Percentiles rank a stretch among this genome's conserved stretches.
phyloP scores from a whole-genome alignment of 257 asterid genomes.

The Mitragyna speciosa region DNA sequence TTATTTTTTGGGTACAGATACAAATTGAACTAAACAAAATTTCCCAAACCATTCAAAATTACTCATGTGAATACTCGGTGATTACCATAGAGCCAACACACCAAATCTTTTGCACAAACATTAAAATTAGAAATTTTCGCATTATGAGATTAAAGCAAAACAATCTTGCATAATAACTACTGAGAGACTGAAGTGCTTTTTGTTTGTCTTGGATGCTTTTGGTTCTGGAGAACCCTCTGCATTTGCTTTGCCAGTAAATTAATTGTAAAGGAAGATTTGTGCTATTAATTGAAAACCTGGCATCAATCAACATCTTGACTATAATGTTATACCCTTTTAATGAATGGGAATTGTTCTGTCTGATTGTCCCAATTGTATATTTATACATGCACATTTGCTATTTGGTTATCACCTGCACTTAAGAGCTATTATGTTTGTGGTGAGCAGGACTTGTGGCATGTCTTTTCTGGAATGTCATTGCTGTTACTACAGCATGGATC shows the following conservation, averaged over 20 bases:
- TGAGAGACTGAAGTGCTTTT: not conserved
- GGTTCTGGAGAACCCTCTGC: not conserved
- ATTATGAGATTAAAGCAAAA: not conserved
- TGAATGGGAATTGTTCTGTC: not conserved
- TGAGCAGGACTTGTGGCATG: slow-evolving; percentile 66
- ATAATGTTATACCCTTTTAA: not conserved
- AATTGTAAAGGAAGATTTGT: not conserved
- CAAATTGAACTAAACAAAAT: not conserved
- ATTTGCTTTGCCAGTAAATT: not conserved
- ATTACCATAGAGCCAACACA: not conserved
- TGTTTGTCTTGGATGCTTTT: not conserved
- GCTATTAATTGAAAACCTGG: not conserved
- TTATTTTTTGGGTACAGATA: not conserved
- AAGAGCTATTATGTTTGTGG: slow-evolving; percentile 21
- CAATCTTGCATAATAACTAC: not conserved
- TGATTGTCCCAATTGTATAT: not conserved
- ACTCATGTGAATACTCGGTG: not conserved
- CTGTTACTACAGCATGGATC: slow-evolving; percentile 93
- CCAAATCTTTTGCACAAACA: not conserved
- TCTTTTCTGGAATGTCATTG: slow-evolving; percentile 78
- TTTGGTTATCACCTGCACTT: not conserved
- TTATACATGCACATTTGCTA: not conserved
- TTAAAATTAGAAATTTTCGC: not conserved
- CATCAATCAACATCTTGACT: not conserved
- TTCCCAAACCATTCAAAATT: not conserved